A percentile compares a stretch with the other conserved stretches of the same genome.
Conservation (phyloP, 345 rosid genomes). For the Balakata baccata region DNA sequence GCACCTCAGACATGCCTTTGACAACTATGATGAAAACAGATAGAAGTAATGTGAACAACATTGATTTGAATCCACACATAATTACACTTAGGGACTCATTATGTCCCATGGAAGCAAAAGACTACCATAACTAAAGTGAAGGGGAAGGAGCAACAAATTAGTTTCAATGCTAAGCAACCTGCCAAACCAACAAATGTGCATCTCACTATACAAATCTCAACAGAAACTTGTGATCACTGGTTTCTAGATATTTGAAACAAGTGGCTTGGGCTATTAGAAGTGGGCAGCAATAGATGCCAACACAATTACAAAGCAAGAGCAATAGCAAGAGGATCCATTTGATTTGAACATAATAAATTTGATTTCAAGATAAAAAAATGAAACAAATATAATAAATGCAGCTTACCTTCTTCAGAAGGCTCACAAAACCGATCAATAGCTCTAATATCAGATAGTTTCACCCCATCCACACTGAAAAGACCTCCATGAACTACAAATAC, state of each 20-base stretch:
- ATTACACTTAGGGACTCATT: too few relatives aligned
- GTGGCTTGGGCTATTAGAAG: not conserved
- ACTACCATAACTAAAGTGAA: not conserved
- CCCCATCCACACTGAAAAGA: constrained; percentile 93
- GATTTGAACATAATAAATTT: not conserved
- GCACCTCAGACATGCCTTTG: too few relatives aligned
- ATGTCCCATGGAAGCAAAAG: not conserved
- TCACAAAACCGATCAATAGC: constrained; percentile 90
- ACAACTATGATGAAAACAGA: too few relatives aligned
- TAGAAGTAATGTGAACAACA: not conserved
- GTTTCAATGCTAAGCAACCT: not conserved
- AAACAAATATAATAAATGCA: not conserved
- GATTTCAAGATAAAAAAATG: not conserved
- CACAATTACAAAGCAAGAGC: not conserved
- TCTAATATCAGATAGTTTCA: constrained; percentile 81
- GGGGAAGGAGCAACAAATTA: not conserved
- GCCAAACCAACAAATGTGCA: too few relatives aligned
- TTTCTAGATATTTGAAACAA: too few relatives aligned
- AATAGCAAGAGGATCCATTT: not conserved
- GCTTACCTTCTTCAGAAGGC: constrained; percentile 96
- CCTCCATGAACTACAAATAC: constrained; percentile 96
- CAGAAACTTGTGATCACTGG: too few relatives aligned
- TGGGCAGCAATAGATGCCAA: not conserved
- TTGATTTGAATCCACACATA: not conserved
- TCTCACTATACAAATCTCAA: too few relatives aligned